These are phyloP conservation scores for Beauveria medogensis DNA, from an alignment of 2,329 filamentous ascomycete genomes.

Conservation along the genomic window DNA sequence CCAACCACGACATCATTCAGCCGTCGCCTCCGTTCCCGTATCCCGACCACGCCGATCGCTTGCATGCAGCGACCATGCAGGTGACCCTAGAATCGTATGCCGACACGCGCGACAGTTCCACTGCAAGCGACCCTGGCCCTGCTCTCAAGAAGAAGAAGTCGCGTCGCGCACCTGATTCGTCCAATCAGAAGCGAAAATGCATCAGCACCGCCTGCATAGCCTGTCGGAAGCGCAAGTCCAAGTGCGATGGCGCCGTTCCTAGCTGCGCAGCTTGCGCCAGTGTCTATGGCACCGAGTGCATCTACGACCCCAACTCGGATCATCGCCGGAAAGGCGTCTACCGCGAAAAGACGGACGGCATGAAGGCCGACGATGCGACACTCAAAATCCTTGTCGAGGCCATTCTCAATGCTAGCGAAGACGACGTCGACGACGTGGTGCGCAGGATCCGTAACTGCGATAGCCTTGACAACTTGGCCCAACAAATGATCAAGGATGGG, in stretches of 20 bases:
- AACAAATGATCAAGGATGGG: conserved; percentile 37
- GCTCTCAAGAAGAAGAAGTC: conserved; percentile 38
- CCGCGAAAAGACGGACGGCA: conserved; percentile 81
- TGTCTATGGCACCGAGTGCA: conserved; percentile 82
- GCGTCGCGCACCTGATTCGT: conserved; percentile 39
- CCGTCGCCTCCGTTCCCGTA: not conserved
- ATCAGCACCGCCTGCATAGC: conserved; percentile 81
- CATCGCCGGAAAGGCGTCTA: conserved; percentile 95
- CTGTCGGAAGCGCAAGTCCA: conserved; percentile 70
- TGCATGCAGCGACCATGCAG: conserved; percentile 9
- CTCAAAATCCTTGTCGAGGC: conserved; percentile 89
- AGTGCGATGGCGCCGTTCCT: conserved; percentile 86
- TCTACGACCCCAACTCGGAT: conserved; percentile 95
- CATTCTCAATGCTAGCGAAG: conserved; percentile 83
- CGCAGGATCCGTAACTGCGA: conserved; percentile 82
- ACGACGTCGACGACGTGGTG: conserved; percentile 76
- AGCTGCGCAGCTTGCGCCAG: conserved; percentile 94
- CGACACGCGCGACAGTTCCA: conserved; percentile 1
- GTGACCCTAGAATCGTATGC: not conserved
- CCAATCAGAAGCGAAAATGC: conserved; percentile 61
- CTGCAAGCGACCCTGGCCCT: conserved; percentile 6
- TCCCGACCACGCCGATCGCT: conserved; percentile 2
- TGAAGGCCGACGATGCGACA: conserved; percentile 81
- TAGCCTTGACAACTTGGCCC: conserved; percentile 48
- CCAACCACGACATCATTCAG: not conserved